Evolutionary conservation across 1,284 basidiomycete genomes (phyloP).

Genomic region (Bjerkandera adusta): DNA sequence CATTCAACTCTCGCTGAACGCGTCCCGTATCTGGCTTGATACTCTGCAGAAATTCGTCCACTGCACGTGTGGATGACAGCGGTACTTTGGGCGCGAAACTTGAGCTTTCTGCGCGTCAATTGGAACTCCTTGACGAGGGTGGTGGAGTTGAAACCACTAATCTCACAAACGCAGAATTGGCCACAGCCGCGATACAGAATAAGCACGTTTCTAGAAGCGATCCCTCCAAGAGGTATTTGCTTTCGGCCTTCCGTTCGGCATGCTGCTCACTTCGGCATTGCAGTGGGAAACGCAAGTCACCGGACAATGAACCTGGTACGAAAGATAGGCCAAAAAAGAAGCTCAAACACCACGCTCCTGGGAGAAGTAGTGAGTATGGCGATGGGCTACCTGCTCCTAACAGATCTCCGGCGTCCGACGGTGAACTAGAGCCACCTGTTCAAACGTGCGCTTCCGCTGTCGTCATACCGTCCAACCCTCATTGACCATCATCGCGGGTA

Average conservation of each 20-base stretch:
- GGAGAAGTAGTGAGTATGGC: background rate
- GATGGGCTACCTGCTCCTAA: background rate
- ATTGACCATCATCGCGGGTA: background rate
- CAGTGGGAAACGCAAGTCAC: slow-evolving; percentile 12
- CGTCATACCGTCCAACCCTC: background rate
- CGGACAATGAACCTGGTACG: slow-evolving; percentile 2
- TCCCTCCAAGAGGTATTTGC: background rate
- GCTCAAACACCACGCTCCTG: background rate
- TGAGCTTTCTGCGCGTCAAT: background rate
- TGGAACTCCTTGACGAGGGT: background rate
- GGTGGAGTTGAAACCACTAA: no score
- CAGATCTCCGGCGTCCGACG: background rate
- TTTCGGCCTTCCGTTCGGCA: background rate
- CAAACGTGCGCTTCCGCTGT: background rate
- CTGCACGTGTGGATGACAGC: background rate
- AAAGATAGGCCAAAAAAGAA: slow-evolving; percentile 2
- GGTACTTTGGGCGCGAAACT: background rate
- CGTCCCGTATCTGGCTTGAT: background rate
- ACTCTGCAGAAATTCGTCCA: background rate
- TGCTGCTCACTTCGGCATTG: background rate
- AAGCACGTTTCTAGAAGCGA: background rate
- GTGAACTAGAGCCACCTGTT: background rate
- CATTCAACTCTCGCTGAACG: background rate
- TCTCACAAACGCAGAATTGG: background rate
- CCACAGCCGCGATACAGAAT: background rate